Conservation (phyloP, 1,284 basidiomycete genomes). For the Sphagnurus paluster region DNA sequence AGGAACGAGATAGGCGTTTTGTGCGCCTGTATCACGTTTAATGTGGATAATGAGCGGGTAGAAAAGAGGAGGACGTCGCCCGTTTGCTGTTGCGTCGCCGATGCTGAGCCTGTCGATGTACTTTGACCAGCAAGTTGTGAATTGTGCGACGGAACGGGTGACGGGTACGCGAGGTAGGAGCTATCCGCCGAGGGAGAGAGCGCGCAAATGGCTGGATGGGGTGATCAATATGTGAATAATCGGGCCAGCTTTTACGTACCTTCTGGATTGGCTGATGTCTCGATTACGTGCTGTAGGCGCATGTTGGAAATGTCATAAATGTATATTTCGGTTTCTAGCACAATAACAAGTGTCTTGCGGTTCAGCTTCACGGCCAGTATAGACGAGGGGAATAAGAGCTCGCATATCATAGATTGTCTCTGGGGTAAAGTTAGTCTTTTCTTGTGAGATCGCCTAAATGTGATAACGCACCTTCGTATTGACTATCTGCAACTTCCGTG, state of each 20-base stretch:
- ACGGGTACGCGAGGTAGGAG: slow-evolving; percentile 95
- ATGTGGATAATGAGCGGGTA: slow-evolving; percentile 86
- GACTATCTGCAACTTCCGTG: slow-evolving; percentile 93
- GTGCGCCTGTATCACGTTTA: slow-evolving; percentile 97
- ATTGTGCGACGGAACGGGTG: slow-evolving; percentile 85
- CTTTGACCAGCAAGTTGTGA: slow-evolving; percentile 52
- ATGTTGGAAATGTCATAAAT: slow-evolving; percentile 99
- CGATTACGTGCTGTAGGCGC: slow-evolving; percentile 96
- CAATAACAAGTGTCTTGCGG: slow-evolving; percentile 92
- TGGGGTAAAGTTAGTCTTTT: slow-evolving; percentile 30
- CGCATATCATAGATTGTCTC: slow-evolving; percentile 99
- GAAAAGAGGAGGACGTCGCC: slow-evolving; percentile 95
- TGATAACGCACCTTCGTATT: slow-evolving; percentile 83
- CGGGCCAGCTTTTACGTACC: slow-evolving; percentile 51
- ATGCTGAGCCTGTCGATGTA: slow-evolving; percentile 34
- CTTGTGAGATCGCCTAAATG: background rate
- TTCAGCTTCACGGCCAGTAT: slow-evolving; percentile 97
- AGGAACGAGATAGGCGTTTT: slow-evolving; percentile 91
- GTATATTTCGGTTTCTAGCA: slow-evolving; percentile 95
- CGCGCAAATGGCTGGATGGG: slow-evolving; percentile 85
- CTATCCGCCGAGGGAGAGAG: slow-evolving; percentile 95
- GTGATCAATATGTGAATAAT: background rate
- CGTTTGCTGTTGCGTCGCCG: slow-evolving; percentile 47
- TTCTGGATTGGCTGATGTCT: slow-evolving; percentile 94
- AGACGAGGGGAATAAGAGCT: slow-evolving; percentile 94